Evolutionary conservation across 2,329 filamentous ascomycete genomes (phyloP).

Genomic region (Trichoderma guizhouense): DNA sequence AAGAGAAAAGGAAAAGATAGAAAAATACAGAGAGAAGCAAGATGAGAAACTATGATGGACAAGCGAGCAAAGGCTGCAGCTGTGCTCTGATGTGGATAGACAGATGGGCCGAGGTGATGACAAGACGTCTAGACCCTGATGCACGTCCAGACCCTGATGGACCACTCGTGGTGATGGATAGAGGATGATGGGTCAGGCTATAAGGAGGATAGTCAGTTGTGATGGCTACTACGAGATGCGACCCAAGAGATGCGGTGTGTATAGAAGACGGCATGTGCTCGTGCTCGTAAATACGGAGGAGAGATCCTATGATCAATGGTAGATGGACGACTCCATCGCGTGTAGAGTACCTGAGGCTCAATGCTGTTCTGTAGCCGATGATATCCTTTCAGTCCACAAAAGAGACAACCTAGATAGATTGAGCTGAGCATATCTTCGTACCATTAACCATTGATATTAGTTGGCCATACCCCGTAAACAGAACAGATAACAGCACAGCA

Average conservation of each 20-base stretch:
- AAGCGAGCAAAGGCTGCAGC: background rate
- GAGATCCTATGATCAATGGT: background rate
- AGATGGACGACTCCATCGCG: background rate
- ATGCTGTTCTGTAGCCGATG: background rate
- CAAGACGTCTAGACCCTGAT: background rate
- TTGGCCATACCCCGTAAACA: background rate
- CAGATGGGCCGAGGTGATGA: background rate
- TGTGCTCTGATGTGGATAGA: background rate
- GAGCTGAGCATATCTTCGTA: background rate
- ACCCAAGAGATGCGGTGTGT: background rate
- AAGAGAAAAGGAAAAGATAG: background rate
- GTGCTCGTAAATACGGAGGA: background rate
- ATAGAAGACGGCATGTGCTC: background rate
- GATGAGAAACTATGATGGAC: background rate
- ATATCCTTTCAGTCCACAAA: background rate
- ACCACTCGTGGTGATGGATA: background rate
- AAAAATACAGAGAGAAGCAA: background rate
- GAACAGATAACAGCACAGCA: background rate
- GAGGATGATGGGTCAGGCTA: background rate
- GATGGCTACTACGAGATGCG: background rate
- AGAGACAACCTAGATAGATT: background rate
- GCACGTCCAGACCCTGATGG: background rate
- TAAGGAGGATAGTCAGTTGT: background rate
- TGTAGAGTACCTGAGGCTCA: background rate
- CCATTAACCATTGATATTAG: background rate